Conservation (phyloP, 441 rosid species). For the Mallotus repandus region DNA sequence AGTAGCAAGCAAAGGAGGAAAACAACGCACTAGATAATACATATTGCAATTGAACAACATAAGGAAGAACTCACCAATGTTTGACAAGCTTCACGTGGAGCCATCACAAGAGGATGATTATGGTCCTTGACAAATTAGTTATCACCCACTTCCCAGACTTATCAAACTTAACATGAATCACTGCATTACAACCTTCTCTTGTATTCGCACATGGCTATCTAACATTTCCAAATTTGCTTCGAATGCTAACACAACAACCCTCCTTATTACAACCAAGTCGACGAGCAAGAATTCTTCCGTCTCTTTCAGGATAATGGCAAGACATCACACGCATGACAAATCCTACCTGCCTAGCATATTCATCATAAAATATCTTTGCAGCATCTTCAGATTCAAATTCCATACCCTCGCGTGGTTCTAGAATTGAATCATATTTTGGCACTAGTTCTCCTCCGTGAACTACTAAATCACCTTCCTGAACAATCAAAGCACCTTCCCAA, state of each 20-base stretch:
- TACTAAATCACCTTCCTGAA: no score
- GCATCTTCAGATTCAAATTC: conserved; percentile 62
- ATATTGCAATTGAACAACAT: background rate
- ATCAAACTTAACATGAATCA: conserved; percentile 84
- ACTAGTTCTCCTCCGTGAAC: background rate
- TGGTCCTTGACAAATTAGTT: conserved; percentile 89
- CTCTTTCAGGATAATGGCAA: no score
- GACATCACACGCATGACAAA: conserved; percentile 82
- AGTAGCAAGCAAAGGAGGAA: background rate
- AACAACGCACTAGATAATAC: background rate
- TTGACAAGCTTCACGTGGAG: conserved; percentile 81
- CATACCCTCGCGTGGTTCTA: conserved; percentile 68
- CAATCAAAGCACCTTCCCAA: no score
- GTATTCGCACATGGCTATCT: conserved; percentile 89
- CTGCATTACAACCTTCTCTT: conserved; percentile 94
- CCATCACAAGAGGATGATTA: conserved; percentile 68
- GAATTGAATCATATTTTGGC: conserved; percentile 32
- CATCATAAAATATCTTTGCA: conserved; percentile 83
- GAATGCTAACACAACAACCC: no score
- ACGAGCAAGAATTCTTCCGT: no score
- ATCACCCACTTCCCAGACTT: conserved; percentile 89
- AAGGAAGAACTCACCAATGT: conserved; percentile 46
- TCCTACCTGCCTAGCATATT: conserved; percentile 79
- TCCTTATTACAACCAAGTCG: no score
- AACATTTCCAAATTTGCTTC: background rate